Evolutionary conservation across 2,329 filamentous ascomycete genomes (phyloP).

Genomic region (Pyrenophora teres): DNA sequence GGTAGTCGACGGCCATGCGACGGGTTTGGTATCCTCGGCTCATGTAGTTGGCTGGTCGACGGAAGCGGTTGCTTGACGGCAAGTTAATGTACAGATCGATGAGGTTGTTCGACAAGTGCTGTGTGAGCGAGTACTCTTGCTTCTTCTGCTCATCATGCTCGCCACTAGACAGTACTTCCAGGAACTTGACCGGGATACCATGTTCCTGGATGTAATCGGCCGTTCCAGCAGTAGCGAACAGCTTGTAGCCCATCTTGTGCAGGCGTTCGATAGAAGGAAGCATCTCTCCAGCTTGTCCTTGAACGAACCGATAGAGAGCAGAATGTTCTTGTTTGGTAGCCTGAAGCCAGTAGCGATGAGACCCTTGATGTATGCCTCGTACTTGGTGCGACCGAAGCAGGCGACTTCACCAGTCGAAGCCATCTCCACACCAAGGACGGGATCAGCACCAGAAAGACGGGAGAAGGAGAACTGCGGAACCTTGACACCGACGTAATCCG

Average conservation of each 20-base stretch:
- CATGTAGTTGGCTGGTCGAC: conserved; percentile 97
- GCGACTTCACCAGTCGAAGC: conserved; percentile 98
- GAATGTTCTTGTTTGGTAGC: conserved; percentile 91
- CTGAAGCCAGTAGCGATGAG: conserved; percentile 95
- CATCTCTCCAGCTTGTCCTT: conserved; percentile 98
- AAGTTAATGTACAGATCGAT: conserved; percentile 99
- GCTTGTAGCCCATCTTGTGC: conserved; percentile 87
- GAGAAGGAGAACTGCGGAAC: conserved; percentile 99
- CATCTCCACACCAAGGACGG: conserved; percentile 98
- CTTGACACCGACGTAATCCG: conserved; percentile 92
- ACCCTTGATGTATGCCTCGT: conserved; percentile 96
- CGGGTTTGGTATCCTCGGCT: conserved; percentile 95
- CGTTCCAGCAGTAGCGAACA: conserved; percentile 95
- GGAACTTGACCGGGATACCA: conserved; percentile 86
- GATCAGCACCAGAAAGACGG: conserved; percentile 91
- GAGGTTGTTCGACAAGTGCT: conserved; percentile 95
- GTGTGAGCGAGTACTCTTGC: conserved; percentile 94
- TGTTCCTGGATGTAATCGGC: conserved; percentile 96
- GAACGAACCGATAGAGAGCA: conserved; percentile 94
- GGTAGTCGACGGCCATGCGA: conserved; percentile 97
- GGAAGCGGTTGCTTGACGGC: conserved; percentile 97
- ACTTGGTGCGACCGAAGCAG: conserved; percentile 93
- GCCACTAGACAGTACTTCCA: conserved; percentile 71
- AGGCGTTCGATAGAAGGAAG: conserved; percentile 88
- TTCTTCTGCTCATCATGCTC: conserved; percentile 84